Evolutionary conservation across 306 rosid species (phyloP).

Genomic region (Cyclanthera cordifolia): DNA sequence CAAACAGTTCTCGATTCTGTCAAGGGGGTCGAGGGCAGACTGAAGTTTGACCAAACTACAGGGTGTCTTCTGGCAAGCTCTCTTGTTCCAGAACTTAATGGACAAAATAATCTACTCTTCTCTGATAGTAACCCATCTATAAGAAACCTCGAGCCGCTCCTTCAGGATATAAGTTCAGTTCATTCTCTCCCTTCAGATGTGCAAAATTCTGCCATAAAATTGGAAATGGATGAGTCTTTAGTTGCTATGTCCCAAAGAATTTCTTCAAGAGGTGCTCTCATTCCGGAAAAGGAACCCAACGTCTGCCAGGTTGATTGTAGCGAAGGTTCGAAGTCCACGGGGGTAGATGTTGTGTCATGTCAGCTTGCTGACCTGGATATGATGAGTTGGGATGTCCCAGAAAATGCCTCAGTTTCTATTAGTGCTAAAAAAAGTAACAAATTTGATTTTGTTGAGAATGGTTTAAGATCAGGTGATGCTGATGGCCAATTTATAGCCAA

Average conservation of each 20-base stretch:
- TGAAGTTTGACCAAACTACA: slow-evolving; percentile 56
- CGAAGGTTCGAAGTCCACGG: slow-evolving; percentile 30
- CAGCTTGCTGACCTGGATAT: slow-evolving; percentile 17
- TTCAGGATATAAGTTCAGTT: slow-evolving; percentile 22
- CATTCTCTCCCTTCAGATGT: slow-evolving; percentile 16
- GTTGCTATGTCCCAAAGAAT: slow-evolving; percentile 13
- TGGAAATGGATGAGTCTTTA: slow-evolving; percentile 35
- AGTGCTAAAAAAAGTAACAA: slow-evolving; percentile 17
- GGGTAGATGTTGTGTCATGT: slow-evolving; percentile 27
- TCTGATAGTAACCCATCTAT: slow-evolving; percentile 27
- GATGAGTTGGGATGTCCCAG: slow-evolving; percentile 18
- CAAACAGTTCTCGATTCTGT: slow-evolving; percentile 68
- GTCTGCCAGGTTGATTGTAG: slow-evolving; percentile 21
- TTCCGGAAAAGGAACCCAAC: slow-evolving; percentile 22
- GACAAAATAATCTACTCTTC: slow-evolving; percentile 20
- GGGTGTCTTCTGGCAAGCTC: slow-evolving; percentile 52
- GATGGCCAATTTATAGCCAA: slow-evolving; percentile 22
- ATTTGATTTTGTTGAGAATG: slow-evolving; percentile 15
- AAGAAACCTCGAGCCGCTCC: slow-evolving; percentile 16
- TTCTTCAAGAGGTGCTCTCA: slow-evolving; percentile 7
- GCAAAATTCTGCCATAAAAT: slow-evolving; percentile 26
- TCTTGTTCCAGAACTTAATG: slow-evolving; percentile 35
- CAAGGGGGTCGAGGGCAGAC: slow-evolving; percentile 58
- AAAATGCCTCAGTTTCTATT: slow-evolving; percentile 23
- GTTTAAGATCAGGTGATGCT: slow-evolving; percentile 23